Percentiles rank a stretch among this genome's conserved stretches.
These are phyloP conservation scores for Sugiyamaella marilandica DNA, from an alignment of 805 yeast genomes.

Conservation along the genomic window DNA sequence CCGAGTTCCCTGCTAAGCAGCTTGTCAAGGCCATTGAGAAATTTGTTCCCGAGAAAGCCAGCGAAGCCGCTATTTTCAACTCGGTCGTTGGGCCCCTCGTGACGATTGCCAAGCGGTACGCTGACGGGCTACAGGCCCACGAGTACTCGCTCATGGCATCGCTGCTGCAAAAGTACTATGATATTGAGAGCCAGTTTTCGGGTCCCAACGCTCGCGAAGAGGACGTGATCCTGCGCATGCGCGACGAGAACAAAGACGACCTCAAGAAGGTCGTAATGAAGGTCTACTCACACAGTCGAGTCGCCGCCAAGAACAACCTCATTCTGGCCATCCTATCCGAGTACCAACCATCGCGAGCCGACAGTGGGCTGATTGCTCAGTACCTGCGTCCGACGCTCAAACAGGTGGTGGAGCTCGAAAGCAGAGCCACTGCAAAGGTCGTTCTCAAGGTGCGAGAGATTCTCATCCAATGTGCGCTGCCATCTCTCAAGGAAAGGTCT, in stretches of 20 bases:
- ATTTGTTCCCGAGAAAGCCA: constrained; percentile 49
- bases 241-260: constrained; percentile 82
- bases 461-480: constrained; percentile 92
- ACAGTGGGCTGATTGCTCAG: constrained; percentile 62
- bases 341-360: constrained; percentile 74
- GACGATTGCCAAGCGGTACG: constrained; percentile 63
- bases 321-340: constrained; percentile 77
- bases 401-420: constrained; percentile 79
- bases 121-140: constrained; percentile 74
- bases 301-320: constrained; percentile 87
- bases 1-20: constrained; percentile 92
- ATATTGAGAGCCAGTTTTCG: constrained; percentile 72
- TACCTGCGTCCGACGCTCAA: constrained; percentile 68
- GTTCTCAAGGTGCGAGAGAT: constrained; percentile 94
- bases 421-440: constrained; percentile 88
- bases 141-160: constrained; percentile 72
- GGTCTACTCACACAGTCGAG: constrained; percentile 87
- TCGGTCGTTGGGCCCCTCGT: constrained; percentile 68
- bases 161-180: constrained; percentile 66
- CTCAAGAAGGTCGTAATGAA: constrained; percentile 65
- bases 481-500: constrained; percentile 91
- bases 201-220: constrained; percentile 79
- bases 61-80: constrained; percentile 41
- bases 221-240: constrained; percentile 76
- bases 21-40: constrained; percentile 67